Percentiles rank a stretch among this genome's conserved stretches.
Conservation (phyloP, 163 green algal genomes). For the Trebouxiophyceae sp. region DNA sequence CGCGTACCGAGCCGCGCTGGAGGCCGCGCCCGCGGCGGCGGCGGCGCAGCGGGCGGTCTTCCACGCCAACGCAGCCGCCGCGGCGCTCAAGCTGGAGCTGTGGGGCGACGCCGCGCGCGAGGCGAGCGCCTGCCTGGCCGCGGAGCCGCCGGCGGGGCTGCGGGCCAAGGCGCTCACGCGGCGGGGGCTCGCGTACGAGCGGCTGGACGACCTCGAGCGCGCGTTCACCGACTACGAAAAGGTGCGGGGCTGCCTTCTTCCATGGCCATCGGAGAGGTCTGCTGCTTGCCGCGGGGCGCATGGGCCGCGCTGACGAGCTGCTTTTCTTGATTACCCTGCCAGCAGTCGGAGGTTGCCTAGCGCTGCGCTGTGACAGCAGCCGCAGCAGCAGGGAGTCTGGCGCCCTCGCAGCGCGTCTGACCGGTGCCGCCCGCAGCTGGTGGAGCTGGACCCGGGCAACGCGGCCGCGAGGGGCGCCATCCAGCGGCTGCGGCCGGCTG, state of each 20-base stretch:
- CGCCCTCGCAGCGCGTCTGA: too few species aligned
- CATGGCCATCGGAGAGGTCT: too few species aligned
- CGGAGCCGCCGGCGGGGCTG: conserved; percentile 25
- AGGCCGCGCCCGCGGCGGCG: conserved; percentile 14
- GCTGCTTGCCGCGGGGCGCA: neutral
- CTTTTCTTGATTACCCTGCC: neutral
- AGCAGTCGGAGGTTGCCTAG: neutral
- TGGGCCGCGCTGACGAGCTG: neutral
- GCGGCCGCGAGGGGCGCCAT: conserved; percentile 28
- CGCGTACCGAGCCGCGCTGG: conserved; percentile 29
- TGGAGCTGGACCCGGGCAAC: conserved; percentile 57
- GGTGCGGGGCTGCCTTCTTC: too few species aligned
- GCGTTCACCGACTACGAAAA: conserved; percentile 63
- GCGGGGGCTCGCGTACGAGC: conserved; percentile 55
- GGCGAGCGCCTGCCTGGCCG: conserved; percentile 59
- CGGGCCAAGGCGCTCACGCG: conserved; percentile 67
- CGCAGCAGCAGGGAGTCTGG: too few species aligned
- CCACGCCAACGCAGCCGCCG: conserved; percentile 67
- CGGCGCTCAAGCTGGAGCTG: conserved; percentile 46
- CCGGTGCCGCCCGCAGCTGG: too few species aligned
- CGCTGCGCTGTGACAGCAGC: neutral
- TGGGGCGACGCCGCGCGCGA: conserved; percentile 41
- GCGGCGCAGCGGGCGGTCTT: conserved; percentile 55
- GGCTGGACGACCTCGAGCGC: conserved; percentile 71
- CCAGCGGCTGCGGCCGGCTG: conserved; percentile 58